Conservation (phyloP, 139 green algal species). For the Chlorella sp. region DNA sequence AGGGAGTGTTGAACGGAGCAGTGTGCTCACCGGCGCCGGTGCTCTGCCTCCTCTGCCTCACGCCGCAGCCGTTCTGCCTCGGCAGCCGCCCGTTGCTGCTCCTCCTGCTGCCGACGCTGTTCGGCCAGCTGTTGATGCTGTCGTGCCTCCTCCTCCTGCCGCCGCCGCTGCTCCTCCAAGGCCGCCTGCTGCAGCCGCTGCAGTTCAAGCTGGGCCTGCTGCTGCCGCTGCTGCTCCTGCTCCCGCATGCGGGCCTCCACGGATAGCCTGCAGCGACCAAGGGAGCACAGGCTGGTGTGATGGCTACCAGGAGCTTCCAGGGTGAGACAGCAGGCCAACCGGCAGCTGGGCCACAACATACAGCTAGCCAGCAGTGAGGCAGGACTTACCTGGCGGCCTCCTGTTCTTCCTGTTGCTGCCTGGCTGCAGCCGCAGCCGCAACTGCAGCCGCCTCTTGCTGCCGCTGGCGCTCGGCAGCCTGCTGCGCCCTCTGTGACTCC, state of each 20-base stretch:
- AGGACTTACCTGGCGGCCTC: constrained; percentile 4
- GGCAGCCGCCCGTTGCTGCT: constrained; percentile 9
- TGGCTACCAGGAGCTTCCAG: too few relatives aligned
- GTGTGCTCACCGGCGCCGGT: not conserved
- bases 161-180: constrained; percentile 23
- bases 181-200: not conserved
- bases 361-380: not conserved
- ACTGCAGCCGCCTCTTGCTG: not conserved
- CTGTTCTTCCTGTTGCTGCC: constrained; percentile 10
- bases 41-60: constrained; percentile 33
- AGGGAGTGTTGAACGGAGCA: too few relatives aligned
- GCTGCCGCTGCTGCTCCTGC: not conserved
- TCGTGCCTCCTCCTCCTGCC: constrained; percentile 1
- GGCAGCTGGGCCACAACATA: not conserved
- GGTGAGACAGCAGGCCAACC: not conserved
- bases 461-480: not conserved
- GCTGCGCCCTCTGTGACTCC: not conserved
- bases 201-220: not conserved
- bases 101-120: constrained; percentile 4
- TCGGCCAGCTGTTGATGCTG: not conserved
- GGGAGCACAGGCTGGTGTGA: not conserved
- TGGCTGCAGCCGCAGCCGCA: not conserved
- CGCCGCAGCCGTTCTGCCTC: constrained; percentile 27
- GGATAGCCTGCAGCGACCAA: not conserved
- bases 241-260: not conserved